phyloP scores from a whole-genome alignment of 495 filamentous ascomycete species.

The Acidomyces sp. region DNA sequence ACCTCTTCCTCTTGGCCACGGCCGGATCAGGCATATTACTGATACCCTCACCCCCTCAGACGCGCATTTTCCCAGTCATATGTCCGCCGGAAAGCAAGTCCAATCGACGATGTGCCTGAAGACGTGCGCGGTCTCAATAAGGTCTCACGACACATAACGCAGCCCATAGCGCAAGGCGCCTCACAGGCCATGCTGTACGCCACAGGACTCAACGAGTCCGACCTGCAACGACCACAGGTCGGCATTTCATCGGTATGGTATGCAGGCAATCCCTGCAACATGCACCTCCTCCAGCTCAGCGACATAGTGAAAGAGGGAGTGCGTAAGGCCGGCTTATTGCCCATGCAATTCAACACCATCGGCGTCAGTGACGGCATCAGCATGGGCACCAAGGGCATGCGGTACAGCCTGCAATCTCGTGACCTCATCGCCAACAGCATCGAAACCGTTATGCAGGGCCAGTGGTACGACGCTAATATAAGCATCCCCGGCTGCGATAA shows the following conservation, averaged over 20 bases:
- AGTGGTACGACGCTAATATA: constrained; percentile 99
- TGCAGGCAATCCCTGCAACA: constrained; percentile 95
- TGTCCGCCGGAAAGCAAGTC: constrained; percentile 6
- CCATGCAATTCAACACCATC: constrained; percentile 87
- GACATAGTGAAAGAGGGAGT: constrained; percentile 74
- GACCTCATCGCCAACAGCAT: constrained; percentile 96
- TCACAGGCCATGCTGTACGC: constrained; percentile 99
- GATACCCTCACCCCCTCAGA: constrained; percentile 5
- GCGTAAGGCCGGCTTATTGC: constrained; percentile 45
- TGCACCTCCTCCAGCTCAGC: constrained; percentile 88
- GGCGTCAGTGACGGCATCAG: constrained; percentile 81
- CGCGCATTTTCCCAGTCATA: constrained; percentile 14
- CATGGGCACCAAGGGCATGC: constrained; percentile 79
- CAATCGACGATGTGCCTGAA: constrained; percentile 14
- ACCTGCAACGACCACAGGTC: constrained; percentile 90
- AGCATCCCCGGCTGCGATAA: constrained; percentile 99
- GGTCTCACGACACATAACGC: constrained; percentile 70
- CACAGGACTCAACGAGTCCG: constrained; percentile 67
- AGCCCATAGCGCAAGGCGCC: constrained; percentile 93
- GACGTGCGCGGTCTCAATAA: constrained; percentile 48
- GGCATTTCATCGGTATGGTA: constrained; percentile 91
- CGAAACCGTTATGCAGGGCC: constrained; percentile 95
- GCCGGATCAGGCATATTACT: neutral
- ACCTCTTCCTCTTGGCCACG: no score
- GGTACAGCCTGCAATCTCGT: constrained; percentile 83